Evolutionary conservation across 495 filamentous ascomycete genomes (phyloP), one percentile per base, ranked within the genome.

Genomic region (Penicillium fimorum): DNA sequence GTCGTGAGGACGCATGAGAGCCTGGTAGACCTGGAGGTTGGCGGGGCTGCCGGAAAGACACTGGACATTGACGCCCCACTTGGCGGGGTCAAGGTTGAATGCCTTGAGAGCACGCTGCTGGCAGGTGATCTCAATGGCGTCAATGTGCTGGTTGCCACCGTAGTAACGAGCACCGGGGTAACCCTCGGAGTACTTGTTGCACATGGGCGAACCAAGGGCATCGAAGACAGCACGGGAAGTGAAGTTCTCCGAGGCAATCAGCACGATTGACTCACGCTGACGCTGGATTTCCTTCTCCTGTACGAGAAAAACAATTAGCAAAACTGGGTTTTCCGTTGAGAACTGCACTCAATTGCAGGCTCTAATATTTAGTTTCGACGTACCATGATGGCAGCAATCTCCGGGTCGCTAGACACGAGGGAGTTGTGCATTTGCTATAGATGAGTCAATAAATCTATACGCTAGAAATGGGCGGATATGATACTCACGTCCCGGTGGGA

Each of bases 131-230:
- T 99, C 94, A 68, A 97, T 91, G 70, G 86, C 80, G 73, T 99
- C 94, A 58, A 99, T 99, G 82, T 96, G 91, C 81, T 99, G 85
- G 79, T 97, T 99, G 64, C 94, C 94, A 73, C 95, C 95, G 71
- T 99, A 99, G 84, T 99, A 99, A 72, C 94, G 87, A 46, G 95
- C 94, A 67, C 94, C 94, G 66, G 95, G 95, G 76, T 96, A 96
- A 64, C 94, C 94, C 80, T 99, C 94, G 4, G 91, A 96, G 84
- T 99, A 99, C 81, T 99, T 99, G 85, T 99, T 99, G 79, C 94
- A 95, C 94, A 99, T 99, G 50, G 94, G 89, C 73, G 92, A 96
- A 54, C 94, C 94, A 56, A 99, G 79, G 18, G 93, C 92, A 81
- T 97, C 91, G 46, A 99, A 85, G 20, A 99, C 95, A 38, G 94